Evolutionary conservation across 164 flowering plant genomes (phyloP), one percentile per base, ranked within the genome.

Genomic region (Piper longum): DNA sequence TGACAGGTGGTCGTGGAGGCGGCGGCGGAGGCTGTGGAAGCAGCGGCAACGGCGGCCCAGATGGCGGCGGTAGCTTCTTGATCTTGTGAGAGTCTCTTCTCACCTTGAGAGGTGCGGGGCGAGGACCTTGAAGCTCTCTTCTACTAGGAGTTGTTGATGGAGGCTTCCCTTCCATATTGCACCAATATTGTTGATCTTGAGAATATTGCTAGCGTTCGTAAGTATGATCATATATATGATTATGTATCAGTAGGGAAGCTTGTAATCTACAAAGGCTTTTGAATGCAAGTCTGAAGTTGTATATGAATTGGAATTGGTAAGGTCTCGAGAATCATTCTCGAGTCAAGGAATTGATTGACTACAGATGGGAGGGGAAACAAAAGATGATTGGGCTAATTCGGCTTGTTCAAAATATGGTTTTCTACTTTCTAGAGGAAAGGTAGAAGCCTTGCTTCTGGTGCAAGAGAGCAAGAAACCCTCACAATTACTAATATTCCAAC

Each of bases 1-100:
- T 87, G 17, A 84, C 77, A 8, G 95, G 95, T 1, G 70, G 69
- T 4, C 73, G 75, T 7, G 55, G 71, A 8, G 72, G 82, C 4
- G 64, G 60, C 12, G 75, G 72, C 14, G 59, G 57, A 12, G 60
- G 70, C 2, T 72, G 71, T 4, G 62, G 66, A 9, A 60, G 61
- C 1, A 66, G 59, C 26, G 59, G 77, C 41, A 48, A 12, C 14
- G 57, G 63, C 2, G 72, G 76, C 0, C 67, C 64, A 2, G 91
- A 89, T 1, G 85, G 77, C 1, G 70, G 62, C 3, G 91, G 91
- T 2, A 88, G 90, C 73, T 86, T 88, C 72, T 65, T 76, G 82
- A 87, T 85, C 70, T 82, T 85, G 81, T 76, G 68, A 18, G 96
- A 89, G 58, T 83, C 86, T 69, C 79, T 81, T 69, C 70, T 63